Evolutionary conservation across 1,139 yeast species (phyloP), one percentile per base, ranked within the genome.

Genomic region (Suhomyces guaymorum): DNA sequence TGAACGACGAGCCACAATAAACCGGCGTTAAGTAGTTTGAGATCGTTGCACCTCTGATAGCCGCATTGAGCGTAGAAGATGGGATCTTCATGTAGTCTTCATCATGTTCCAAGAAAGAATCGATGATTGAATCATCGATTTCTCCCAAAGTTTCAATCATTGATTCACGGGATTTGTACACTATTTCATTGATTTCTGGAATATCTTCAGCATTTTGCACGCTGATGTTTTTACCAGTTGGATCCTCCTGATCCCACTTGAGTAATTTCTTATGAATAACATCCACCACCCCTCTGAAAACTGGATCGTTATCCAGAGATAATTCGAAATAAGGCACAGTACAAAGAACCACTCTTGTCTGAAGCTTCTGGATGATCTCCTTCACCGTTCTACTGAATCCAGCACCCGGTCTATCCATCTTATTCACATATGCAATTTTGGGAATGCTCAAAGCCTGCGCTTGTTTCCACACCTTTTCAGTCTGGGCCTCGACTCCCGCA

Each of bases 401-500:
- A 0, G 97, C 96, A 10, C 98, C 98, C 12, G 81, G 84, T 39
- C 97, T 73, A 61, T 92, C 99, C 98, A 92, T 90, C 57, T 92
- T 92, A 59, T 92, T 92, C 24, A 92, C 76, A 54, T 80, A 94
- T 7, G 89, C 80, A 11, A 92, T 64, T 36, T 78, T 75, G 0
- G 98, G 97, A 35, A 86, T 77, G 2, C 61, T 61, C 42, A 86
- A 67, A 17, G 73, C 75, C 25, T 66, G 67, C 2, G 97, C 92
- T 57, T 90, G 96, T 48, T 75, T 78, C 97, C 97, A 92, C 2
- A 92, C 97, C 54, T 89, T 90, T 55, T 90, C 97, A 0, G 98
- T 92, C 56, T 94, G 97, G 0, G 98, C 95, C 54, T 92, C 98
- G 1, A 92, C 98, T 10, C 98, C 99, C 2, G 97, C 97, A 4